These are phyloP conservation scores for Fusarium scirpi DNA, from an alignment of 2,329 filamentous ascomycete species.

Conservation along the genomic window DNA sequence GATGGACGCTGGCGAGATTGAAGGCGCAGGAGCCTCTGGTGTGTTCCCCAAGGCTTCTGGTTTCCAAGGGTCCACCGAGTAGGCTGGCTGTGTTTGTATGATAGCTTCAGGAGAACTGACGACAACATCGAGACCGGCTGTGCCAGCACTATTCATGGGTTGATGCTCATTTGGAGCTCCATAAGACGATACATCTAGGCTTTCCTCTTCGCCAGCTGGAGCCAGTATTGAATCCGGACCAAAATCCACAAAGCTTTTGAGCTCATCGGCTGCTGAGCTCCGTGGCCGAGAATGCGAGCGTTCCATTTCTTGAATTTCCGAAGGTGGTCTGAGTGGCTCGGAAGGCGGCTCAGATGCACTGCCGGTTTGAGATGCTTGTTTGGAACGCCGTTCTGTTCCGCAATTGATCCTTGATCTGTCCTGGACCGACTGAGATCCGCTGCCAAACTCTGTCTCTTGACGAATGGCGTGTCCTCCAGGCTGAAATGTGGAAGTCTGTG, in stretches of 20 bases:
- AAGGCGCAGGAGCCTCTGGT: slow-evolving; percentile 38
- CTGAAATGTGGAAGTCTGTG: slow-evolving; percentile 28
- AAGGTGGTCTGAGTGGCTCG: background rate
- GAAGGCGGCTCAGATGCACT: slow-evolving; percentile 1
- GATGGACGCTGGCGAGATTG: slow-evolving; percentile 47
- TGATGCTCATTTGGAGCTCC: slow-evolving; percentile 7
- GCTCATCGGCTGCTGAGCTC: slow-evolving; percentile 41
- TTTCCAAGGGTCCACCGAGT: slow-evolving; percentile 45
- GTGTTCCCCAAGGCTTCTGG: slow-evolving; percentile 38
- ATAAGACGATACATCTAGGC: slow-evolving; percentile 7
- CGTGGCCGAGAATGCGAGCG: slow-evolving; percentile 21
- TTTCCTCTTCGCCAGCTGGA: slow-evolving; percentile 27
- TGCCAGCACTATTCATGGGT: background rate
- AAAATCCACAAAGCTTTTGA: slow-evolving; percentile 44
- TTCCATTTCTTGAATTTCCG: slow-evolving; percentile 32
- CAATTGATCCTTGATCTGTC: background rate
- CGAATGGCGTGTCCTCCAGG: slow-evolving; percentile 28
- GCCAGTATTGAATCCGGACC: slow-evolving; percentile 28
- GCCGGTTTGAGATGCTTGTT: background rate
- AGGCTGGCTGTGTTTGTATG: slow-evolving; percentile 34
- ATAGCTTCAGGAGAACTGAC: slow-evolving; percentile 33
- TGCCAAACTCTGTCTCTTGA: background rate
- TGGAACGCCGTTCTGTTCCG: background rate
- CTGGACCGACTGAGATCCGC: background rate
- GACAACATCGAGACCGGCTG: slow-evolving; percentile 15